Evolutionary conservation across 2,329 filamentous ascomycete species (phyloP), one percentile per base, ranked within the genome.

Genomic region (Lachnellula suecica): DNA sequence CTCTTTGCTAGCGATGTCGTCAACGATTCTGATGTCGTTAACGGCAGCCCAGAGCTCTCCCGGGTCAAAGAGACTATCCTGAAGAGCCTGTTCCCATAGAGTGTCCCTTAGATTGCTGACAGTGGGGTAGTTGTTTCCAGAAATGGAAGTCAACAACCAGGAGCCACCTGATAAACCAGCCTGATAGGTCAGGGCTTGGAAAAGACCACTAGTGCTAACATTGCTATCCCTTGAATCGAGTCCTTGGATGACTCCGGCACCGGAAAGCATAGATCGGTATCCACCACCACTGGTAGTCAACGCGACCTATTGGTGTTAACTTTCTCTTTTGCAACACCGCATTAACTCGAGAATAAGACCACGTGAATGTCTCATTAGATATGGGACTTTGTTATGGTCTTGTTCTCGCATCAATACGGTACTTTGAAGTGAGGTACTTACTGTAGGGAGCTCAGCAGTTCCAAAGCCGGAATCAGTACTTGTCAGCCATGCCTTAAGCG

Each of bases 91-190:
- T 23, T 69, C 61, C 75, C 74, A 78, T 2, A 75, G 60, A 11
- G 63, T 66, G 15, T 69, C 62, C 24, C 66, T 61, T 5, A 78
- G 61, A 25, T 64, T 66, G 4, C 68, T 69, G 45, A 77, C 67
- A 2, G 73, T 76, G 2, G 73, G 72, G 61, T 71, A 76, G 54
- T 76, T 72, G 61, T 76, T 76, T 7, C 72, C 74, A 10, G 70
- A 68, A 17, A 77, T 49, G 2, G 74, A 74, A 3, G 70, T 71
- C 1, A 77, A 58, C n/a, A 78, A 64, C 75, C 74, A 78, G 2
- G 64, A 60, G 35, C 75, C 75, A 23, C 74, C 73, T n/a, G 74
- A 76, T 3, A 78, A 64, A 8, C 71, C 75, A 42, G 70, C 63
- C 38, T 77, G 69, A 55, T 78, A 78, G 3, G 74, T 75, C 10